Base-by-base conservation (phyloP, 768 basidiomycete species). In the Cystofilobasidium ferigula region DNA sequence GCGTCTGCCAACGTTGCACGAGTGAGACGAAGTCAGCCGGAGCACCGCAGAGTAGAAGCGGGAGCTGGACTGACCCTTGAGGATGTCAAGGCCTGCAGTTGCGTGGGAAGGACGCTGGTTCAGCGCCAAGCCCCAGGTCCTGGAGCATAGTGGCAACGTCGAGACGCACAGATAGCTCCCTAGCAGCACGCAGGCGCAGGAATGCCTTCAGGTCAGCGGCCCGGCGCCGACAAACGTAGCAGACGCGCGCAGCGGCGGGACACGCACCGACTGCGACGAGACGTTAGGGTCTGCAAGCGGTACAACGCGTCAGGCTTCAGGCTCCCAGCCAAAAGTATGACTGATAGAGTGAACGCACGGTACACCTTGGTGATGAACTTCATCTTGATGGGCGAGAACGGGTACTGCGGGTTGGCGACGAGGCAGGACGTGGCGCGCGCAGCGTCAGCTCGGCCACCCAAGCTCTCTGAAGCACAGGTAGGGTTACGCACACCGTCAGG, bases 341-440 rank as follows among this genome's bases (percentile, higher is more conserved):
- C 1, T 3, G 43, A 22, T 20, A 12, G 18, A n/a, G 42, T 7
- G 24, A 26, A 67, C 67, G 24, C 48, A 68, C 67, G 67, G 42
- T 68, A 68, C 24, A 68, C 53, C 22, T 63, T 62, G 28, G 93
- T 98, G 69, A 94, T 85, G 78, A 98, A 97, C 75, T 92, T 93
- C 90, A 97, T 95, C 81, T 97, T 95, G 62, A 93, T 86, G 0
- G 94, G 91, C 74, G 91, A 87, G 63, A 79, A 79, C 0, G 77
- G 77, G 58, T 77, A 75, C 76, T 91, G 89, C 22, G 88, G 89
- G 74, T n/a, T n/a, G 90, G 90, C 57, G 88, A 24, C 32, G 18
- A 6, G 54, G 34, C n/a, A 28, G 54, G 54, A 56, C 26, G 40
- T 42, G 40, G 40, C 10, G 10, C 40, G 40, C 20, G 10, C 10